A percentile compares a stretch with the other conserved stretches of the same genome.
Evolutionary conservation across 768 basidiomycete species (phyloP).

Genomic region (Boletus subparvulus): DNA sequence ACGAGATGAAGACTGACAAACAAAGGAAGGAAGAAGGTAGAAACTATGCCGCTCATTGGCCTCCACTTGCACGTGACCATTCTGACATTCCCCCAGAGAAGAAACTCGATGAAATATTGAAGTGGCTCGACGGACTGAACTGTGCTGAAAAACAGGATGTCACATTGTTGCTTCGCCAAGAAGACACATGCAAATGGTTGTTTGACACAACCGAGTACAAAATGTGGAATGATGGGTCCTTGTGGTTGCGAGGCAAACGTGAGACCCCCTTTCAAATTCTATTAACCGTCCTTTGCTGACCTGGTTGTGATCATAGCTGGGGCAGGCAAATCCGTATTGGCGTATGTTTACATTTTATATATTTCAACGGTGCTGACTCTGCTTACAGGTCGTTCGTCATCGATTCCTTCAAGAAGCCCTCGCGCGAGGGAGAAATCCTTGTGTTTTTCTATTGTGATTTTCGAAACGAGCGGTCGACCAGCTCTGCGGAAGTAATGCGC

Average conservation of each 20-base stretch:
- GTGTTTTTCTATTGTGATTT: not conserved
- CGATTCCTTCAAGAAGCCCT: not conserved
- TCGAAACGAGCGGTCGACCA: not conserved
- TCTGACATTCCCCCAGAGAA: not conserved
- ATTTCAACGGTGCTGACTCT: not conserved
- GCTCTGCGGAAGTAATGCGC: not conserved
- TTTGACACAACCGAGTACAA: not conserved
- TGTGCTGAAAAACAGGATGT: not conserved
- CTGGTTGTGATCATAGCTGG: not conserved
- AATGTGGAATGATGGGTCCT: not conserved
- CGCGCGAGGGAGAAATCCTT: not conserved
- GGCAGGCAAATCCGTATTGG: not conserved
- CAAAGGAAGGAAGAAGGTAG: not conserved
- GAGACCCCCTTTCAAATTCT: not conserved
- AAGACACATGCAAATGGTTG: not conserved
- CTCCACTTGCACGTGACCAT: not conserved
- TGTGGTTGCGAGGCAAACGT: conserved; percentile 3
- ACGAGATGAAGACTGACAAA: not conserved
- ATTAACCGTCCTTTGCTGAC: not conserved
- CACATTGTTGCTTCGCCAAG: not conserved
- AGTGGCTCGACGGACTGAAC: not conserved
- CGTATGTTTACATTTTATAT: not conserved
- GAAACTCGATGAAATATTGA: not conserved
- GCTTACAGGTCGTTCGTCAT: not conserved
- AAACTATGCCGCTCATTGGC: not conserved